Base-by-base conservation (phyloP, 2,329 filamentous ascomycete species). In the Penicillium sp. region DNA sequence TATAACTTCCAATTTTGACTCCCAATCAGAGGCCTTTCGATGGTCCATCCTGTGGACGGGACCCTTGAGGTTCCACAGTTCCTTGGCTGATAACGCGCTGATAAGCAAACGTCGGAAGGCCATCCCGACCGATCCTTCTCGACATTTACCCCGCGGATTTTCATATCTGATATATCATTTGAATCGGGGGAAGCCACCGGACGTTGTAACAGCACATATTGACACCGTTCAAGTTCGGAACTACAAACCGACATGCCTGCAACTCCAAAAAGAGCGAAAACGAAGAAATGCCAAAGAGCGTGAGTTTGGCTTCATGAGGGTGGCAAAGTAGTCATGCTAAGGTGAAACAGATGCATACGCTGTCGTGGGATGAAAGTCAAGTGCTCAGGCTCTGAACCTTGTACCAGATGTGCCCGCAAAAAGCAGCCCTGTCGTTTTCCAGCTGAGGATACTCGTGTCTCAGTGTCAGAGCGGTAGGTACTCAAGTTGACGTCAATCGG, bases 321-420 rank as follows among this genome's bases (percentile, higher is more conserved):
- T 27, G 26, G 39, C 39, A 7, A 26, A 15, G 6, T 24, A 20
- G 15, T 33, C 3, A 15, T 40, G 6, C 10, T 29, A 12, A 27
- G 13, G 15, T 21, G 18, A 8, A 34, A 15, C 1, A 64, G 63
- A 23, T 66, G 63, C 49, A 50, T 54, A 49, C 51, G 61, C 60
- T 66, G 63, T 55, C 63, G 63, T 29, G 55, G 57, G 3, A 65
- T 65, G 62, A 66, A 66, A 51, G 63, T 66, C 10, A 66, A 65
- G 49, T 66, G 62, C 40, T 66, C 63, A 1, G 62, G 63, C 12
- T 57, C 61, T 1, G 49, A 60, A 12, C 63, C 63, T 7, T 66
- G 63, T 30, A 56, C 56, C 12, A 55, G 63, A 55, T 66, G 63
- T 43, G 37, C 55, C 8, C 59, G 62, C 21, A 64, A 56, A 26